These are phyloP conservation scores for Melanomma pulvis-pyrius DNA, from an alignment of 495 filamentous ascomycete species.

Conservation along the genomic window DNA sequence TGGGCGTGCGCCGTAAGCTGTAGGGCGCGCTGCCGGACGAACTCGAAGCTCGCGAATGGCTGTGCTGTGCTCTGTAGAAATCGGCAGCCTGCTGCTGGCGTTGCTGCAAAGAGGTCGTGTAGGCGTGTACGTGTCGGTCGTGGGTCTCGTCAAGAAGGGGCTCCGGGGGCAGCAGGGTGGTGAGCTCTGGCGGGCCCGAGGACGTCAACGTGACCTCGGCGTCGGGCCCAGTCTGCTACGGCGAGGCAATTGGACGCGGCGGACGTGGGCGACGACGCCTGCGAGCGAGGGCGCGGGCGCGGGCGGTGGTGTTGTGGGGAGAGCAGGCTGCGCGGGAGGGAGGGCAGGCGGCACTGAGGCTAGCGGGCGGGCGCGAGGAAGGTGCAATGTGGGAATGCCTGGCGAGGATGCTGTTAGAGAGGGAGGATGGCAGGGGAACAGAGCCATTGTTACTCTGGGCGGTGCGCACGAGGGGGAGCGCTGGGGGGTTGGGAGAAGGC, in stretches of 20 bases:
- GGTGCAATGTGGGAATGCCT: conserved; percentile 35
- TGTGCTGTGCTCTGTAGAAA: conserved; percentile 39
- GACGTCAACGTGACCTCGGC: conserved; percentile 36
- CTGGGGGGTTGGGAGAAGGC: conserved; percentile 35
- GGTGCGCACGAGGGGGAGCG: not conserved
- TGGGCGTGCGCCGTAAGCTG: conserved; percentile 56
- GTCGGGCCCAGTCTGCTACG: conserved; percentile 21
- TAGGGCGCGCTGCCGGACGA: conserved; percentile 53
- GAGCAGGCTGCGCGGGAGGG: not conserved
- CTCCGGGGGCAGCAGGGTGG: conserved; percentile 37
- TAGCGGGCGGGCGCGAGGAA: conserved; percentile 30
- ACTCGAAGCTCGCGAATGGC: conserved; percentile 52
- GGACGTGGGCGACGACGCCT: not conserved
- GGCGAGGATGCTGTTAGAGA: conserved; percentile 20
- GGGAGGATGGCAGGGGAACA: conserved; percentile 29
- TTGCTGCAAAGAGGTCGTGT: conserved; percentile 58
- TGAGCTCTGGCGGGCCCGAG: conserved; percentile 29
- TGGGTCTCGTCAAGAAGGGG: conserved; percentile 56
- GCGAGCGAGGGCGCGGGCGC: not conserved
- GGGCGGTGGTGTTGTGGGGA: not conserved
- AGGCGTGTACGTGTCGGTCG: conserved; percentile 49
- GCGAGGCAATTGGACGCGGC: conserved; percentile 11
- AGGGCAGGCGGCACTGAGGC: conserved; percentile 14
- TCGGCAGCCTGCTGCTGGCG: conserved; percentile 57
- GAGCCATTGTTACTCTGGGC: conserved; percentile 18